Evolutionary conservation across 805 yeast genomes (phyloP).

Genomic region (Vanderwaltozyma tropicalis): DNA sequence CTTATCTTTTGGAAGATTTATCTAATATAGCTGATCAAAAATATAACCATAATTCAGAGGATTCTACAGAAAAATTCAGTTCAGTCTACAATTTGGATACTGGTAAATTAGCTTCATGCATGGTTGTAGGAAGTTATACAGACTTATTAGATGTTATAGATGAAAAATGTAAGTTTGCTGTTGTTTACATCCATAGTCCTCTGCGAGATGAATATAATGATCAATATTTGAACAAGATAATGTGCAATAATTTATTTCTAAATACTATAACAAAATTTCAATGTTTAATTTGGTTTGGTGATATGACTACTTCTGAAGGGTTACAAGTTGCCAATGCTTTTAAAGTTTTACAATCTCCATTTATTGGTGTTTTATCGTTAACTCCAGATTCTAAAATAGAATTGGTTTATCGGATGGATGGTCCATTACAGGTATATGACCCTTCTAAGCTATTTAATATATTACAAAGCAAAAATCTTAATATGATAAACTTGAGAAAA

Average conservation of each 20-base stretch:
- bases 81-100: conserved; percentile 19
- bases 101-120: conserved; percentile 10
- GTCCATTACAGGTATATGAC: conserved; percentile 11
- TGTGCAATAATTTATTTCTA: conserved; percentile 42
- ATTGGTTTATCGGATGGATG: conserved; percentile 24
- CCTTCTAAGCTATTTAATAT: conserved; percentile 12
- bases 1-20: conserved; percentile 10
- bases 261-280: conserved; percentile 40
- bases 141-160: conserved; percentile 67
- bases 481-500: conserved; percentile 45
- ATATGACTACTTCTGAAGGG: conserved; percentile 70
- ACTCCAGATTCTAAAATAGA: conserved; percentile 35
- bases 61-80: conserved; percentile 12
- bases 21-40: conserved; percentile 6
- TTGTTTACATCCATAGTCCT: conserved; percentile 64
- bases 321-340: conserved; percentile 71
- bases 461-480: conserved; percentile 20
- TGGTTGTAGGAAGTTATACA: conserved; percentile 62
- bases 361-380: conserved; percentile 63
- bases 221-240: conserved; percentile 41
- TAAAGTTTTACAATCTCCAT: conserved; percentile 68
- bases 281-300: conserved; percentile 78
- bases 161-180: conserved; percentile 56
- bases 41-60: conserved; percentile 3
- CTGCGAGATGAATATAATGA: conserved; percentile 51